Evolutionary conservation across 2,329 filamentous ascomycete species (phyloP), one percentile per base, ranked within the genome.

Genomic region (Calonectria pteridis): DNA sequence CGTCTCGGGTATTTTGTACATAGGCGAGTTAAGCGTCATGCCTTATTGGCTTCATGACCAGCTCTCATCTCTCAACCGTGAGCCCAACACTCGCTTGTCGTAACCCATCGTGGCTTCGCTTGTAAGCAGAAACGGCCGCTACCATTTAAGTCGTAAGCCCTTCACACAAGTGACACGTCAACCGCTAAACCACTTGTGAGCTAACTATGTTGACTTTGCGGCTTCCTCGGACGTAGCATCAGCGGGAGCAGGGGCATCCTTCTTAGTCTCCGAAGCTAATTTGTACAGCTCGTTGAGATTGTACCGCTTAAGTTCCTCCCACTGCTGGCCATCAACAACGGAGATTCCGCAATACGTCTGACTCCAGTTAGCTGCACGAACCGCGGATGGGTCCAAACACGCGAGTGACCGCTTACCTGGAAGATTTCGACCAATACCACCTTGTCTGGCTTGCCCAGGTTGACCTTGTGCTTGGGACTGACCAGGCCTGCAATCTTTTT

Each of bases 371-470:
- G 79, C 67, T 69, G 58, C 65, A 63, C 75, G 63, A 51, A 65
- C 65, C 35, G 11, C 63, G 51, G 66, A 79, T 74, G 77, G 74
- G 77, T 69, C 70, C 63, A 77, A 40, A 74, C 66, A 75, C 68
- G 71, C 70, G 73, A 77, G 67, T 69, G 50, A 26, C 67, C 72
- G 62, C 84, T 76, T 88, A 94, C 94, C 90, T 95, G 92, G 83
- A 94, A 96, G 71, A 97, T 89, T 79, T 97, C 94, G 71, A 97
- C 91, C 74, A 96, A 85, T 77, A 97, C 93, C 37, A 96, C 91
- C 81, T 94, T 91, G 84, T 96, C 94, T 40, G 94, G 94, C n/a
- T 88, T 89, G 62, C 88, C 90, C n/a, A 97, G 89, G 79, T 96
- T 92, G 72, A 97, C 95, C 80, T 92, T 93, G 84, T 97, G 94